Base-by-base conservation (phyloP, 2,329 filamentous ascomycete genomes). In the Colletotrichum sp. region DNA sequence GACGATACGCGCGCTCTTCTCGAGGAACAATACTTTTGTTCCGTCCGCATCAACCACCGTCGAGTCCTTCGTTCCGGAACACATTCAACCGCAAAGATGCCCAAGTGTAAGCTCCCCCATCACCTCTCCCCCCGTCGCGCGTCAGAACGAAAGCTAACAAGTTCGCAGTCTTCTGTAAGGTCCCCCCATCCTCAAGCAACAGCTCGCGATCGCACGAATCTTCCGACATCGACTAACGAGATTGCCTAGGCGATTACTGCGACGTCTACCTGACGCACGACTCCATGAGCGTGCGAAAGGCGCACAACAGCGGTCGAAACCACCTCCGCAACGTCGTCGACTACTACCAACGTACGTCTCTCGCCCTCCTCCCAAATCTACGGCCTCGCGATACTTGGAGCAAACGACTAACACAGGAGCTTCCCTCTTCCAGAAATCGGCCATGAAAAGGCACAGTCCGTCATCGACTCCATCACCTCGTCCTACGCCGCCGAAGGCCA, bases 191-290 rank as follows among this genome's bases (percentile, higher is more conserved):
- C 60, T 28, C 21, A 59, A 5, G 55, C 55, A 59, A 26, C 60
- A 59, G 13, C 26, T 34, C 60, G 12, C 69, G 57, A 67, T 44
- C 49, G 32, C 44, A 52, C 52, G 68, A 59, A 63, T 62, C 52
- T 12, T 64, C n/a, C 44, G 44, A 77, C 44, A 18, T 34, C 68
- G 32, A 76, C 79, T 82, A 69, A 82, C 77, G 78, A 34, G 90
- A 87, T 26, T 21, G 15, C 26, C 26, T n/a, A 87, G 86, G 96
- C 90, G 97, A 99, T 86, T 99, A 99, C 88, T 99, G 97, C 92
- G 97, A 99, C 94, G 97, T 99, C 86, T 99, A 99, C 91, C 94
- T 99, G 81, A 99, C 97, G 80, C 97, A 99, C 91, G 97, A 99
- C 90, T 98, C 96, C 62, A 99, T 99, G 96, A 98, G 96, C 87